Base-by-base conservation (phyloP, 1,284 basidiomycete genomes). In the Polyporus tsugae region DNA sequence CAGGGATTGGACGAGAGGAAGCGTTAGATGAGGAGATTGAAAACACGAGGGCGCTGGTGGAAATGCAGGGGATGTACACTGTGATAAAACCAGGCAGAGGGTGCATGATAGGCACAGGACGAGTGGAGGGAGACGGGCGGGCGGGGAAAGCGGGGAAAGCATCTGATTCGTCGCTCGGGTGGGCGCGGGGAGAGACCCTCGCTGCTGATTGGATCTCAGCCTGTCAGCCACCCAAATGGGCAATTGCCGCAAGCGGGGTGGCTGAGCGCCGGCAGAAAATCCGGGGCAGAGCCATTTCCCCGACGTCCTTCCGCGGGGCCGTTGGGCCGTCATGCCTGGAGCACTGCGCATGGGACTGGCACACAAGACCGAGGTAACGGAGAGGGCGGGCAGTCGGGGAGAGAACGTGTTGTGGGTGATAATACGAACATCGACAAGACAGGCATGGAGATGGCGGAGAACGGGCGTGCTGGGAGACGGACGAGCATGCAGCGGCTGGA, bases 211-310 rank as follows among this genome's bases (percentile, higher is more conserved):
- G 61, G 42, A 62, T 29, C 58, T 25, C 61, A 41, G 36, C 13
- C 29, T 52, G 55, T 22, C 49, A 60, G 65, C 17, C 63, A 60
- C 38, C 22, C 62, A 61, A 55, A 53, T 49, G 49, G 70, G 70
- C 25, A 69, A 66, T 53, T 66, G 68, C 68, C 71, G 66, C 70
- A 68, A 64, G 46, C 36, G 63, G 68, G 63, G 70, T 70, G 65
- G 4, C 67, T 68, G 68, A 64, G 65, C 68, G 64, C 68, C 60
- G 67, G 65, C 44, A 62, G 69, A 67, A 73, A 73, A 71, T 71
- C 72, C 70, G 72, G 72, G 70, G 71, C 44, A 67, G 67, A 60
- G 59, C 55, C 19, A 61, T 68, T 73, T 61, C 64, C 22, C 72
- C 72, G 72, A 73, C 60, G 63, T 70, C 33, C 35, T 33, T 68